Evolutionary conservation across 306 rosid genomes (phyloP).

Genomic region (Quercus alba): DNA sequence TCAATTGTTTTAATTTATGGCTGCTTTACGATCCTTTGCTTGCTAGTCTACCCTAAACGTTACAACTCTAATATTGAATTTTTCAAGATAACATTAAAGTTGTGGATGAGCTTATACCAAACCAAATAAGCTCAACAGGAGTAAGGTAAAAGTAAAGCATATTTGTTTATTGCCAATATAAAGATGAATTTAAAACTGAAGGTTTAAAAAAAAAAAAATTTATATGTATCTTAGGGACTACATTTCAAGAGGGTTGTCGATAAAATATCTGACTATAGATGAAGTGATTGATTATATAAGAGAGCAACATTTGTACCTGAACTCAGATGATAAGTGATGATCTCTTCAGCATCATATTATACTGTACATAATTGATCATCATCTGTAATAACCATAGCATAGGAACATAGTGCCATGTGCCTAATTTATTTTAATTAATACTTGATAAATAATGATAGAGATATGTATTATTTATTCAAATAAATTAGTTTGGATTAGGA

Average conservation of each 20-base stretch:
- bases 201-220: no score
- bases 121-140: slow-evolving; percentile 86
- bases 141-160: slow-evolving; percentile 43
- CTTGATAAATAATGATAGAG: no score
- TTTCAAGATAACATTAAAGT: slow-evolving; percentile 67
- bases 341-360: background rate
- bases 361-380: background rate
- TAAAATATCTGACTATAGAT: slow-evolving; percentile 73
- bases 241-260: slow-evolving; percentile 78
- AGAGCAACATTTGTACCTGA: slow-evolving; percentile 45
- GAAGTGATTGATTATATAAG: slow-evolving; percentile 70
- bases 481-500: no score
- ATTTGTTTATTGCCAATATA: background rate
- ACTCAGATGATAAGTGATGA: slow-evolving; percentile 34
- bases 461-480: no score
- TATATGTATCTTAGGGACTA: slow-evolving; percentile 58
- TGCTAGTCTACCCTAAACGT: background rate
- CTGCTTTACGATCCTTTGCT: background rate
- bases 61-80: slow-evolving; percentile 1
- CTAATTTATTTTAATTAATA: no score
- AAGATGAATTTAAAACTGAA: background rate
- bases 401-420: no score
- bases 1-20: background rate
- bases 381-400: background rate
- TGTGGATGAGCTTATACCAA: slow-evolving; percentile 74